A percentile compares a stretch with the other conserved stretches of the same genome.
Conservation (phyloP, 805 yeast genomes). For the Pachysolen tannophilus region DNA sequence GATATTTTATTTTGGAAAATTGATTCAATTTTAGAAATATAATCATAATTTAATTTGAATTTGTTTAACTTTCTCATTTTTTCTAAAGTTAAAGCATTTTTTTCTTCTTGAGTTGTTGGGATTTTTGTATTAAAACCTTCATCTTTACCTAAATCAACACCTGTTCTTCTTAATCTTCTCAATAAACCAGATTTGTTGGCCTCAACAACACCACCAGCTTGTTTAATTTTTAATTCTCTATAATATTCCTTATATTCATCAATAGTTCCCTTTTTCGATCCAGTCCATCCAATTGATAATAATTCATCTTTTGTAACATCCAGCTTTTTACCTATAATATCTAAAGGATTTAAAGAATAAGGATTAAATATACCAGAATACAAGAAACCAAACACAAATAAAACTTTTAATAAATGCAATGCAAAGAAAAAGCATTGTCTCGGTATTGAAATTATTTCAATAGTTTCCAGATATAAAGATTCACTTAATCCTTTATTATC, state of each 20-base stretch:
- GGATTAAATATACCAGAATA: slow-evolving; percentile 80
- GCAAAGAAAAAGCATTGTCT: slow-evolving; percentile 64
- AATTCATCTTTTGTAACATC: slow-evolving; percentile 45
- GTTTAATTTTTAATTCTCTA: slow-evolving; percentile 54
- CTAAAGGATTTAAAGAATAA: slow-evolving; percentile 29
- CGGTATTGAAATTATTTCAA: slow-evolving; percentile 26
- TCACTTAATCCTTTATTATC: slow-evolving; percentile 36
- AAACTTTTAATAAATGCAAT: slow-evolving; percentile 60
- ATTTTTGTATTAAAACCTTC: slow-evolving; percentile 69
- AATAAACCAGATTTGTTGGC: slow-evolving; percentile 73
- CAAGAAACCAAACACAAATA: slow-evolving; percentile 46
- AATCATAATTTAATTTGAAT: slow-evolving; percentile 50
- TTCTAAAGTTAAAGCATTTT: slow-evolving; percentile 25
- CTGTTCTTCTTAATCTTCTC: slow-evolving; percentile 46
- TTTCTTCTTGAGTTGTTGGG: slow-evolving; percentile 32
- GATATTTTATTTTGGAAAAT: slow-evolving; percentile 19
- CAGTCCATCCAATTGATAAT: slow-evolving; percentile 86
- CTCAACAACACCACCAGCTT: slow-evolving; percentile 66
- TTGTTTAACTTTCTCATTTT: slow-evolving; percentile 27
- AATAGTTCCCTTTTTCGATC: slow-evolving; percentile 64
- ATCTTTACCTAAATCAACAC: slow-evolving; percentile 54
- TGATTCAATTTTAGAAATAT: slow-evolving; percentile 45
- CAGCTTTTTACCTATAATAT: slow-evolving; percentile 24
- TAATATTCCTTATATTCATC: slow-evolving; percentile 65
- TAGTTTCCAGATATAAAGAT: slow-evolving; percentile 40